phyloP scores from a whole-genome alignment of 2,329 filamentous ascomycete genomes.

The Fusarium penzigii region DNA sequence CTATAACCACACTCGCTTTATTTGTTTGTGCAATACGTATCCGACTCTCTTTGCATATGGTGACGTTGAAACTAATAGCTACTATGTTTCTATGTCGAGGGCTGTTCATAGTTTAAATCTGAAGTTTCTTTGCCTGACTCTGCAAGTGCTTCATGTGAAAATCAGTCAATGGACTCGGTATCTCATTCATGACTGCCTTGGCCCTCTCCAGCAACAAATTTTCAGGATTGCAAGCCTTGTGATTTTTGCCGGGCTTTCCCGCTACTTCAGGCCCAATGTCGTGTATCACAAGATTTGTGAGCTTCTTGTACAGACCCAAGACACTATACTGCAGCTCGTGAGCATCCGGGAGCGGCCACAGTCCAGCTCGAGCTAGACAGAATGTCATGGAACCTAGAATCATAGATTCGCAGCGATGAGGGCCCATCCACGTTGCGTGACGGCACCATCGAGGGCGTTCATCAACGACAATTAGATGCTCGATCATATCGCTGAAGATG shows the following conservation, averaged over 20 bases:
- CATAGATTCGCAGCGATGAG: slow-evolving; percentile 39
- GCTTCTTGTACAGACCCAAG: slow-evolving; percentile 20
- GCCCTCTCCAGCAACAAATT: slow-evolving; percentile 16
- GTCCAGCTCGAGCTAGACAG: slow-evolving; percentile 33
- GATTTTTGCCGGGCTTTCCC: slow-evolving; percentile 9
- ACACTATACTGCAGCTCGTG: slow-evolving; percentile 28
- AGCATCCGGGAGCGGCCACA: slow-evolving; percentile 34
- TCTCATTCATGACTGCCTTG: slow-evolving; percentile 21
- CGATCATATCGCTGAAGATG: slow-evolving; percentile 26
- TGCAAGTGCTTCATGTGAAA: slow-evolving; percentile 7
- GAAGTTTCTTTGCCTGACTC: slow-evolving; percentile 6
- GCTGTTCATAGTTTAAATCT: not conserved
- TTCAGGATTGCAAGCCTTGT: slow-evolving; percentile 26
- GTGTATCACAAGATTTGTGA: slow-evolving; percentile 30
- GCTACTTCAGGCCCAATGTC: slow-evolving; percentile 22
- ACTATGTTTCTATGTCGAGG: no score
- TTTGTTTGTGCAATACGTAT: no score
- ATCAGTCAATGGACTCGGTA: slow-evolving; percentile 10
- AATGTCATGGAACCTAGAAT: slow-evolving; percentile 38
- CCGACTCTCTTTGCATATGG: no score
- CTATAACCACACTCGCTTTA: no score
- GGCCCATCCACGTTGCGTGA: slow-evolving; percentile 36
- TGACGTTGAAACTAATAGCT: no score
- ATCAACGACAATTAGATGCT: slow-evolving; percentile 30
- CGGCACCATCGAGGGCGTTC: slow-evolving; percentile 35